Evolutionary conservation across 108 stramenopile species (phyloP), one percentile per base, ranked within the genome.

Genomic region (Epithemia pelagica): DNA sequence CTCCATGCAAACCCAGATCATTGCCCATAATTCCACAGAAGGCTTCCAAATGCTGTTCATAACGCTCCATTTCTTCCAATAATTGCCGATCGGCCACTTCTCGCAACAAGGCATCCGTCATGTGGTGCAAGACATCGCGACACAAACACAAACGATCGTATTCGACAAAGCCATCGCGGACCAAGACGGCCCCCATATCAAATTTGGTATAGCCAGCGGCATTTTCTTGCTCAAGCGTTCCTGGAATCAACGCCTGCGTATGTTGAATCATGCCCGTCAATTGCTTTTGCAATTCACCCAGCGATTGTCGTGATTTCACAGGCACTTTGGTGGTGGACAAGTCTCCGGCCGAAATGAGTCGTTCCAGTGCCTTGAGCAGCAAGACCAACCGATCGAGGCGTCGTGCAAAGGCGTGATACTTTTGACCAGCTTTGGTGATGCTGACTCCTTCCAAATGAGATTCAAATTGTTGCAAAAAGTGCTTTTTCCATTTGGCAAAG

Each of bases 1-100:
- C 65, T 24, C 66, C 58, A 22, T 65, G 58, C 27, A 73, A 52
- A 29, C 72, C 72, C 19, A 73, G 23, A 73, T 73, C 72, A 46
- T 46, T 46, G 20, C 27, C n/a, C 65, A 73, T 66, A 21, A 73
- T 54, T 31, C 66, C 72, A 31, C 72, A 61, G 53, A 73, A 73
- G 20, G 28, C n/a, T 28, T 57, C 32, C 19, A 71, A 30, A 27
- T 66, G 28, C 29, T 54, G 29, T n/a, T 21, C 66, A 28, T 52
- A 60, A 20, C 66, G 66, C 2, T 66, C 65, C 58, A 73, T 66
- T 52, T 66, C 58, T 22, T 60, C 72, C 1, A 73, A 30, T 1
- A 62, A 22, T 24, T 66, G 66, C 58, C 52, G 32, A 31, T 73
- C 72, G 10, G 58, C 58, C n/a, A 73, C 33, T 7, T 56, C 53